These are phyloP conservation scores for Cyclocybe cylindracea DNA, from an alignment of 768 basidiomycete genomes.

Conservation along the genomic window DNA sequence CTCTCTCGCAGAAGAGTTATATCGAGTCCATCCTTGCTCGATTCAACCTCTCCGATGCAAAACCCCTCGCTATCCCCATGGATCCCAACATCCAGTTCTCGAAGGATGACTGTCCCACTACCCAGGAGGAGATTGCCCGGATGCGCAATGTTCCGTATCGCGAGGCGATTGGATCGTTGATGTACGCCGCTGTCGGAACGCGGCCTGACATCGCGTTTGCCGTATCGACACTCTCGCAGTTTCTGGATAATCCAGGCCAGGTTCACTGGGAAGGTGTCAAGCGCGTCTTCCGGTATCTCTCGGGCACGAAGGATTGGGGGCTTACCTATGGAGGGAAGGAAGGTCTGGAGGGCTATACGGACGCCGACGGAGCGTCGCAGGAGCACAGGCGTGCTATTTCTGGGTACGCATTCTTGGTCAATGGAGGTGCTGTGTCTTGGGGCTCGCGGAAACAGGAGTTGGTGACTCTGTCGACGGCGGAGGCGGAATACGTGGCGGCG, in stretches of 20 bases:
- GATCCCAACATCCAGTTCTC: constrained; percentile 19
- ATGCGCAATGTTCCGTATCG: constrained; percentile 19
- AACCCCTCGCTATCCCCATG: constrained; percentile 27
- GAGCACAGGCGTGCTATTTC: too few relatives aligned
- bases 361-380: too few relatives aligned
- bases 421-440: constrained; percentile 43
- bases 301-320: constrained; percentile 5
- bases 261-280: constrained; percentile 29
- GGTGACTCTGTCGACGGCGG: constrained; percentile 38
- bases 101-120: too few relatives aligned
- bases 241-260: constrained; percentile 27
- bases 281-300: constrained; percentile 16
- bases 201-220: too few relatives aligned
- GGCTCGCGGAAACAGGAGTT: constrained; percentile 36
- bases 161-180: constrained; percentile 28
- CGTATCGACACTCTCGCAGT: constrained; percentile 27
- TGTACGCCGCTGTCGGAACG: constrained; percentile 25
- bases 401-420: too few relatives aligned
- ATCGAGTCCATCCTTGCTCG: constrained; percentile 30
- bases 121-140: constrained; percentile 18
- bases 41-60: constrained; percentile 24
- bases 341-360: constrained; percentile 4
- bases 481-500: constrained; percentile 45
- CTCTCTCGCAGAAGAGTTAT: constrained; percentile 29
- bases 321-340: constrained; percentile 11